Conservation (phyloP, 768 basidiomycete genomes). For the Pleurotus djamor region DNA sequence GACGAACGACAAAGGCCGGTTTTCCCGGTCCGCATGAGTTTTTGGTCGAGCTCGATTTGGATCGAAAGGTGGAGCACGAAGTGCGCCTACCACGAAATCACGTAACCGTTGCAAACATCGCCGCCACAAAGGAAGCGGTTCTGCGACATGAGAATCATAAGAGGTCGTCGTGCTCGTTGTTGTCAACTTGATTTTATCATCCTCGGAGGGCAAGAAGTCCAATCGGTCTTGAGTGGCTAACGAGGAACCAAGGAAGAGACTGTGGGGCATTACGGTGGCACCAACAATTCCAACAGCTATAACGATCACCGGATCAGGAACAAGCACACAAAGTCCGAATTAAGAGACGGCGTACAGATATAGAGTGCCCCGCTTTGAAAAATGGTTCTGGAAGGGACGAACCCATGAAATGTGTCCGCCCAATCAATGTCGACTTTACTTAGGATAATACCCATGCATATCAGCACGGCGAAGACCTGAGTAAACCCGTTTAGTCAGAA, state of each 20-base stretch:
- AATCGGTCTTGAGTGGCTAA: conserved; percentile 83
- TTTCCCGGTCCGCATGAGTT: conserved; percentile 52
- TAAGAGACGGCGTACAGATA: conserved; percentile 44
- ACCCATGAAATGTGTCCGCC: conserved; percentile 73
- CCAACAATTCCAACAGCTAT: conserved; percentile 72
- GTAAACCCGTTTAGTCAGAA: conserved; percentile 1
- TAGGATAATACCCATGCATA: conserved; percentile 79
- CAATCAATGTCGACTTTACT: conserved; percentile 69
- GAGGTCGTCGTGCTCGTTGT: conserved; percentile 17
- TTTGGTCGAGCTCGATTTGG: conserved; percentile 11
- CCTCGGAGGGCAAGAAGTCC: conserved; percentile 23
- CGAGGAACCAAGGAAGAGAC: conserved; percentile 85
- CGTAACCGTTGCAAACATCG: neutral
- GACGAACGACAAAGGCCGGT: conserved; percentile 55
- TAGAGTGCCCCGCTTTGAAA: conserved; percentile 59
- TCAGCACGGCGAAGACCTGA: conserved; percentile 67
- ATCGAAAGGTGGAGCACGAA: conserved; percentile 4
- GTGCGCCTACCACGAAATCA: conserved; percentile 1
- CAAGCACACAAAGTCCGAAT: conserved; percentile 18
- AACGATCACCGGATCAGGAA: conserved; percentile 14
- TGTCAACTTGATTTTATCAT: conserved; percentile 13
- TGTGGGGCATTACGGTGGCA: conserved; percentile 93
- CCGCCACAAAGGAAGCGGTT: conserved; percentile 1
- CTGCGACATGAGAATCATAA: conserved; percentile 8
- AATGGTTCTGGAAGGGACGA: conserved; percentile 66